Evolutionary conservation across 2,329 filamentous ascomycete species (phyloP), one percentile per base, ranked within the genome.

Genomic region (Mycosphaerella arachidis): DNA sequence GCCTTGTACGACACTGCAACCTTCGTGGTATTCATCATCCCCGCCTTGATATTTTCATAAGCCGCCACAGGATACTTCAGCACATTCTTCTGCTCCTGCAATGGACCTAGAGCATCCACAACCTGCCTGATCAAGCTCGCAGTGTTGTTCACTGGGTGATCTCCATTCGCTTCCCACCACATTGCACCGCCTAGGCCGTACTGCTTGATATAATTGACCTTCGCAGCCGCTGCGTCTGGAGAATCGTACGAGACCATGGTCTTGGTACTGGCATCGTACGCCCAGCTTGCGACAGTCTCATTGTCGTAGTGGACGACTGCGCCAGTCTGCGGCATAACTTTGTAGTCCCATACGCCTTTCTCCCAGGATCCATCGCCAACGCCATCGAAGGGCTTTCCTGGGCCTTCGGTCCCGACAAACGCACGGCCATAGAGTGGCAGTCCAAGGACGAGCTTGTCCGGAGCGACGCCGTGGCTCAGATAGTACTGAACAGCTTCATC

Each of bases 111-210:
- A 13, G 72, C 71, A 27, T 70, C 66, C n/a, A 75, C 72, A 12
- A 76, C 71, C 48, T 73, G 70, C 31, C 67, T 65, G 51, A 81
- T 91, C 70, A 97, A 73, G 67, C 89, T 93, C 0, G 80, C 48
- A 12, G 63, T 78, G 3, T 53, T 37, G 27, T 66, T 63, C 10
- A 74, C 74, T 0, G 86, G 86, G 70, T 86, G 87, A 73, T 97
- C 93, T 0, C 84, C 87, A 70, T 88, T 93, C 68, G 86, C 90
- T 78, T 97, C 92, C 90, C 90, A 95, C 91, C 91, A 97, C 92
- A 97, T 97, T 20, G 84, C 90, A n/a, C 93, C 93, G 1, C 92
- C 92, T 0, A 97, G 81, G 0, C 84, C 80, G 48, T 82, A 78
- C 24, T 82, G 72, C 69, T 80, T 82, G 70, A 97, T 84, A 72